Base-by-base conservation (phyloP, 2,329 filamentous ascomycete genomes). In the Chrysoporthe deuterocubensis region DNA sequence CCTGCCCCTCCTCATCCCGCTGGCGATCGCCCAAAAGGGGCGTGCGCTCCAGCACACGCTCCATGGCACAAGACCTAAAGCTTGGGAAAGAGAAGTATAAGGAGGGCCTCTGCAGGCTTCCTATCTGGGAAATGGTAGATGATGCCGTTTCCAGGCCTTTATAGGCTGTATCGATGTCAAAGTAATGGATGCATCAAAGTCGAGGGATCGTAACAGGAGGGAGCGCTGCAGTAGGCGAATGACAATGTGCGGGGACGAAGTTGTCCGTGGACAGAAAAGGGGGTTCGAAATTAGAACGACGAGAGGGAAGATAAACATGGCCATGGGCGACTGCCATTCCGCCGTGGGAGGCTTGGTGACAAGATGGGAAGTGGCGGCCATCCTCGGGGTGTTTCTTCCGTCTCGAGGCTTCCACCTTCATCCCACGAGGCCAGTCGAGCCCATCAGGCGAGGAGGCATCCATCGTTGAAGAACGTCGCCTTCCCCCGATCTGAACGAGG, bases 1-100 rank as follows among this genome's bases (percentile, higher is more conserved):
- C 62, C 54, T 70, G 68, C 16, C 66, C 63, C 57, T 70, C 68
- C 21, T 70, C 68, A 43, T 70, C 68, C 8, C 50, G 42, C 59
- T 66, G 68, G 42, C 40, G 46, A 26, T 50, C 40, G 34, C 67
- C 62, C 48, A 74, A 66, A 44, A 74, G 59, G 9, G 72, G 72
- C 14, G 72, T 71, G 32, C 63, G 66, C 44, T 70, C 68, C 66
- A 70, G 67, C 13, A 71, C 70, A 32, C 66, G 68, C 14, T 70
- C 68, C 68, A 70, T 70, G 34, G 66, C 61, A 50, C 68, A 67
- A 13, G 66, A 52, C 9, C 26, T 59, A 34, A 65, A 68, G 1
- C 62, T 57, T 13, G 68, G 68, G 21, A 70, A 67, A 46, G 59
- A 71, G 9, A 66, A 68, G 54, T 68, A 69, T 7, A 34, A 26